Percentiles rank a stretch among this genome's conserved stretches.
Evolutionary conservation across 768 basidiomycete species (phyloP).

Genomic region (Clavulina sp.): DNA sequence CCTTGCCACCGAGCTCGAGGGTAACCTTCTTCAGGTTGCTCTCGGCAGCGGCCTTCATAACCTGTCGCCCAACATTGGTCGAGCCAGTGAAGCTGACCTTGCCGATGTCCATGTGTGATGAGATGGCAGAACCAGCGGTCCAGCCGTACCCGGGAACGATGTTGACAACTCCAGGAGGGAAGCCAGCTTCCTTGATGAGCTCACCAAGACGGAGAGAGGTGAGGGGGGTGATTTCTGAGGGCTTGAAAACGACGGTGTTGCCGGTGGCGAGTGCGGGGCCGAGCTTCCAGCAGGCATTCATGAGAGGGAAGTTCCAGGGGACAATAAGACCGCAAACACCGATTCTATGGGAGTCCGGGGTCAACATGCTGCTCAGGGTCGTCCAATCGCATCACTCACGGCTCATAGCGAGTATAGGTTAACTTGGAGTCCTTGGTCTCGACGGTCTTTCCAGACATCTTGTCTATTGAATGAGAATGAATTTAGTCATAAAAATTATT

Average conservation of each 20-base stretch:
- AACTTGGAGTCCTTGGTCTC: slow-evolving; percentile 49
- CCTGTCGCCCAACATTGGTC: slow-evolving; percentile 46
- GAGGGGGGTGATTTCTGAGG: slow-evolving; percentile 61
- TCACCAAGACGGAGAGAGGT: slow-evolving; percentile 31
- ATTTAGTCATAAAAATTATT: no score
- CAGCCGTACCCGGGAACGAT: slow-evolving; percentile 56
- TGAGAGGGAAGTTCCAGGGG: slow-evolving; percentile 26
- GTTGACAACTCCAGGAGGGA: slow-evolving; percentile 63
- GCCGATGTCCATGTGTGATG: slow-evolving; percentile 41
- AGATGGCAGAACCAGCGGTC: slow-evolving; percentile 51
- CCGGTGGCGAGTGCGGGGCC: slow-evolving; percentile 63
- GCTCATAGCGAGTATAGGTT: slow-evolving; percentile 51
- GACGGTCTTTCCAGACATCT: slow-evolving; percentile 57
- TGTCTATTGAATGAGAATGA: no score
- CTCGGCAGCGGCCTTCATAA: slow-evolving; percentile 62
- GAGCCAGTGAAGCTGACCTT: slow-evolving; percentile 81
- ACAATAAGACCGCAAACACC: slow-evolving; percentile 29
- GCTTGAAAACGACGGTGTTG: slow-evolving; percentile 61
- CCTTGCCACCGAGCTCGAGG: slow-evolving; percentile 64
- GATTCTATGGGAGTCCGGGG: slow-evolving; percentile 45
- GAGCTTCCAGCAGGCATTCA: slow-evolving; percentile 54
- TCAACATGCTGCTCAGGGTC: slow-evolving; percentile 21
- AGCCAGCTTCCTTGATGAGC: slow-evolving; percentile 48
- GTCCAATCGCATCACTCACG: slow-evolving; percentile 25
- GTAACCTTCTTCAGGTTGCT: slow-evolving; percentile 65